Base-by-base conservation (phyloP, 2,329 filamentous ascomycete genomes). In the Golovinomyces cichoracearum region DNA sequence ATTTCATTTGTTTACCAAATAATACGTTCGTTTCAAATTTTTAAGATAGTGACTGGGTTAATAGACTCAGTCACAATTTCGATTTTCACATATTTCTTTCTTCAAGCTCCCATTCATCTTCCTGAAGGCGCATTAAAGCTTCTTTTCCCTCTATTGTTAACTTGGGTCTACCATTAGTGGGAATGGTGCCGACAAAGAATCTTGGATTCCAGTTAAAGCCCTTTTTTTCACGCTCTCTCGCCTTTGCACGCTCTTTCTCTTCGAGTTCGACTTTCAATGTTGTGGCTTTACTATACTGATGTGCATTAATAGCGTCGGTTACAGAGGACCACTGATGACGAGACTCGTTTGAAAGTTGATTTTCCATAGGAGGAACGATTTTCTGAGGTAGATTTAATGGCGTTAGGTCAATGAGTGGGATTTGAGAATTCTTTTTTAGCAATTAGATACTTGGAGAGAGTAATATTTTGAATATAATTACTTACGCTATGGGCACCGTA, bases 251-350 rank as follows among this genome's bases (percentile, higher is more conserved):
- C 65, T 98, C 90, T 40, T 71, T 70, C 63, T 98, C 90, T 63
- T 98, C 90, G 10, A 98, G 74, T 57, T 93, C 84, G 51, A 84
- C 76, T 67, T 98, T 98, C 53, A 90, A 67, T 19, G 73, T 75
- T 21, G 90, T 98, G 6, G 90, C 90, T 54, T 80, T 76, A 38
- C 72, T 73, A 63, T 77, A 98, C 61, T 93, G 83, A 64, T 86
- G 92, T 52, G 76, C 67, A 21, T 74, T 63, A 58, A 98, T 95
- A 31, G 86, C 84, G 48, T 82, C 71, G 17, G 90, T 95, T 41
- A 98, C 88, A 22, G 74, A 74, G 29, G 76, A 72, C 90, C 90
- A 98, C 61, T 93, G 80, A 50, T 74, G 77, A 54, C 90, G 73
- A 1, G 83, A 92, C 65, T 98, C 90, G 62, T 98, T 90, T 49